Base-by-base conservation (phyloP, 768 basidiomycete genomes). In the Mycena amicta region DNA sequence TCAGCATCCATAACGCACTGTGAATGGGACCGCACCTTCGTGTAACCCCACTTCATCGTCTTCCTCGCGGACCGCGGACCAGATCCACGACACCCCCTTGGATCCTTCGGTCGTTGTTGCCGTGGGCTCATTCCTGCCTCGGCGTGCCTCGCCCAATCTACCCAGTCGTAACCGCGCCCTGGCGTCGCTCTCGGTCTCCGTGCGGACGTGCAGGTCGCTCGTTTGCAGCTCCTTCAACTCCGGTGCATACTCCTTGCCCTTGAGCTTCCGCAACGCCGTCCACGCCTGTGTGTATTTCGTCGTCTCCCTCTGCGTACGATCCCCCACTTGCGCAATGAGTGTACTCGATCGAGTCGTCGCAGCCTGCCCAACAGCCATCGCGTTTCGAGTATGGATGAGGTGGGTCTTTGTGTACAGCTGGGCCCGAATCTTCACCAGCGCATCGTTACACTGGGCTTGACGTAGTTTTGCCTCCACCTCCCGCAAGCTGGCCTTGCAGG, bases 21-120 rank as follows among this genome's bases (percentile, higher is more conserved):
- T 23, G 43, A 30, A 2, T 5, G n/a, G n/a, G 22, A 5, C 54
- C 56, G 23, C 26, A 63, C 57, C 27, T 22, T 63, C 61, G 28
- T 55, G 57, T 26, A 62, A 20, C 37, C 47, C 2, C 33, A 6
- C 23, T 23, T 59, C 53, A 20, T 57, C 49, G 20, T 62, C 57
- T 23, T 49, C 47, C 3, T 8, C 11, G 8, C 50, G 37, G 8
- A 55, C 50, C 1, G 49, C 45, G 15, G 43, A 52, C 61, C 61
- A 62, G 20, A 62, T 62, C 61, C 61, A 62, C 1, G 57, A 59
- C 4, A 62, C 16, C 13, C 53, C 13, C 33, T 8, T 18, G 11
- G 33, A 37, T 8, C 20, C 18, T 41, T 23, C 16, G 27, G 8
- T 18, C 33, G 33, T 18, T 18, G 33, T 18, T 23, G 2, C 28